phyloP scores from a whole-genome alignment of 768 basidiomycete species.

The Pisolithus sp. region DNA sequence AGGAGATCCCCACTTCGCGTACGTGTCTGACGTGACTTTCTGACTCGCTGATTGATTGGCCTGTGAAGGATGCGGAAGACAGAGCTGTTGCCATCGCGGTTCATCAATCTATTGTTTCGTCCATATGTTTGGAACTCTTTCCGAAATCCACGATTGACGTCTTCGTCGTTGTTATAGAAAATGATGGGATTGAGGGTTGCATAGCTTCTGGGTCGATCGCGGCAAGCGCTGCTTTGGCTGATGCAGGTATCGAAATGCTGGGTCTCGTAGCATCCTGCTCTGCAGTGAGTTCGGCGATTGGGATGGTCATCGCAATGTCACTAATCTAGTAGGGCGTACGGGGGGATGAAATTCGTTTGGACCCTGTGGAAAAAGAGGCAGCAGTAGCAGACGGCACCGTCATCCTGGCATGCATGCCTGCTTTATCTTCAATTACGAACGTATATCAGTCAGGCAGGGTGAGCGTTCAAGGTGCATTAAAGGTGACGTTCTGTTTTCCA shows the following conservation, averaged over 20 bases:
- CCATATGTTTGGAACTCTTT: conserved; percentile 81
- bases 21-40: conserved; percentile 23
- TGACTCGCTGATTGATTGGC: conserved; percentile 2
- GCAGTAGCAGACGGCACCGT: conserved; percentile 54
- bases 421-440: conserved; percentile 74
- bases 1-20: conserved; percentile 85
- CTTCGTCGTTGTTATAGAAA: conserved; percentile 83
- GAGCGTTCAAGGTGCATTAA: conserved; percentile 43
- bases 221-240: conserved; percentile 83
- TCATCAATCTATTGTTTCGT: conserved; percentile 77
- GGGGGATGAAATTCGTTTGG: conserved; percentile 61
- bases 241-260: conserved; percentile 88
- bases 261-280: conserved; percentile 84
- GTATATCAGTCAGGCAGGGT: conserved; percentile 81
- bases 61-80: conserved; percentile 85
- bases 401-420: conserved; percentile 83
- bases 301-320: conserved; percentile 4
- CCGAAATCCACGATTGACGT: conserved; percentile 94
- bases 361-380: conserved; percentile 72
- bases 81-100: conserved; percentile 76
- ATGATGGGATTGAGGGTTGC: conserved; percentile 86
- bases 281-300: conserved; percentile 43
- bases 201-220: conserved; percentile 84
- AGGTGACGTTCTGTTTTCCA: conserved; percentile 36
- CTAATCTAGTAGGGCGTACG: conserved; percentile 42